Evolutionary conservation across 2,329 filamentous ascomycete species (phyloP).

Genomic region (Camptophora hylomeconis): DNA sequence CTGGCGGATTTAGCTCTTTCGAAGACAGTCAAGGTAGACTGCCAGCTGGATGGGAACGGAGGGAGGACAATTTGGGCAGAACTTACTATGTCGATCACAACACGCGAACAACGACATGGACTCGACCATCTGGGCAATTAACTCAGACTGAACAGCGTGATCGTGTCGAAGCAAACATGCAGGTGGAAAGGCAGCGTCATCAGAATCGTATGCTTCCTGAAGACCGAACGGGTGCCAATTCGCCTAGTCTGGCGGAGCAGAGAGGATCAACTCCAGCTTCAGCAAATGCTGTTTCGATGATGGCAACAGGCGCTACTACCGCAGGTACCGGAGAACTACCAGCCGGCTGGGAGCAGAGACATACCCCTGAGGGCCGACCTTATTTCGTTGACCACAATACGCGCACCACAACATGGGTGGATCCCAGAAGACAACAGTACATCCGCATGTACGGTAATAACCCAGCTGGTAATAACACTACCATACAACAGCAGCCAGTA

Average conservation of each 20-base stretch:
- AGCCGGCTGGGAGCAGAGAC: slow-evolving; percentile 89
- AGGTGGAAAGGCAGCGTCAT: slow-evolving; percentile 83
- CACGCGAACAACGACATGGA: slow-evolving; percentile 93
- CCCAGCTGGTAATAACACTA: slow-evolving; percentile 51
- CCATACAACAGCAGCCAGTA: slow-evolving; percentile 92
- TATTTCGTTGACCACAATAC: slow-evolving; percentile 99
- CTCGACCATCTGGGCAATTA: slow-evolving; percentile 66
- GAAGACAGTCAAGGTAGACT: slow-evolving; percentile 91
- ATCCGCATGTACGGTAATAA: slow-evolving; percentile 96
- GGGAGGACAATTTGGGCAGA: slow-evolving; percentile 85
- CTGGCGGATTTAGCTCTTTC: slow-evolving; percentile 69
- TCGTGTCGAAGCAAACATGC: slow-evolving; percentile 78
- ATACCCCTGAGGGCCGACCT: slow-evolving; percentile 83
- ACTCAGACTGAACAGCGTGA: slow-evolving; percentile 63
- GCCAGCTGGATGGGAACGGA: slow-evolving; percentile 86
- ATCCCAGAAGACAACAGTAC: slow-evolving; percentile 92
- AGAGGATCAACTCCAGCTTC: slow-evolving; percentile 25
- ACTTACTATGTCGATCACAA: slow-evolving; percentile 99
- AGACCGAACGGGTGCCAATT: slow-evolving; percentile 85
- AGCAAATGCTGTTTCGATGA: slow-evolving; percentile 57
- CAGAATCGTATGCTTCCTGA: slow-evolving; percentile 93
- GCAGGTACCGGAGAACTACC: slow-evolving; percentile 90
- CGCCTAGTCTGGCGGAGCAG: slow-evolving; percentile 57
- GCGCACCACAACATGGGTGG: slow-evolving; percentile 95
- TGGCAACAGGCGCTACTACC: slow-evolving; percentile 84